Evolutionary conservation across 2,329 filamentous ascomycete species (phyloP).

Genomic region (Aspergillus arachidicola): DNA sequence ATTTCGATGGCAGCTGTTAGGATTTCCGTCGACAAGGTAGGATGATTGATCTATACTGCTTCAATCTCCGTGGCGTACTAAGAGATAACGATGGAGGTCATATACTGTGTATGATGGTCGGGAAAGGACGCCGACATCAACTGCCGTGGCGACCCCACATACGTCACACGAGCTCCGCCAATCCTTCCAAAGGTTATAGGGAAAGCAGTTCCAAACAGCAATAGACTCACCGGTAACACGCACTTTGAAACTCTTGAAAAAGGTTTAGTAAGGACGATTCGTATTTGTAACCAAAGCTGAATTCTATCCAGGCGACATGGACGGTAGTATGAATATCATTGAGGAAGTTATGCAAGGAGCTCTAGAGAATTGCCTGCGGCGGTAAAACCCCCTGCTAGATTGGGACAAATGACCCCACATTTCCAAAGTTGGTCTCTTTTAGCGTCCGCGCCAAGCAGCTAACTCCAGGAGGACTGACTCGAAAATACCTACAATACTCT

Average conservation of each 20-base stretch:
- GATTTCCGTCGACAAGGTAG: not conserved
- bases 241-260: not conserved
- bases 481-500: too few species aligned
- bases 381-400: not conserved
- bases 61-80: not conserved
- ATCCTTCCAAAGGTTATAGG: not conserved
- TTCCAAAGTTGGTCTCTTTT: not conserved
- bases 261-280: not conserved
- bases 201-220: not conserved
- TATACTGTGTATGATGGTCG: not conserved
- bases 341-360: not conserved
- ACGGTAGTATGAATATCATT: not conserved
- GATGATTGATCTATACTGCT: not conserved
- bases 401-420: not conserved
- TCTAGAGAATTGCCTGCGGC: not conserved
- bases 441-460: not conserved
- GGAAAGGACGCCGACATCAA: constrained; percentile 12
- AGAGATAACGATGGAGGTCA: not conserved
- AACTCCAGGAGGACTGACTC: not conserved
- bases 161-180: not conserved
- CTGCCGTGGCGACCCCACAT: constrained; percentile 22
- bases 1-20: constrained; percentile 12
- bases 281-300: not conserved
- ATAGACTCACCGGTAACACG: not conserved
- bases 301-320: not conserved